These are phyloP conservation scores for Penicillium brasilianum DNA, from an alignment of 2,329 filamentous ascomycete genomes.

Conservation along the genomic window DNA sequence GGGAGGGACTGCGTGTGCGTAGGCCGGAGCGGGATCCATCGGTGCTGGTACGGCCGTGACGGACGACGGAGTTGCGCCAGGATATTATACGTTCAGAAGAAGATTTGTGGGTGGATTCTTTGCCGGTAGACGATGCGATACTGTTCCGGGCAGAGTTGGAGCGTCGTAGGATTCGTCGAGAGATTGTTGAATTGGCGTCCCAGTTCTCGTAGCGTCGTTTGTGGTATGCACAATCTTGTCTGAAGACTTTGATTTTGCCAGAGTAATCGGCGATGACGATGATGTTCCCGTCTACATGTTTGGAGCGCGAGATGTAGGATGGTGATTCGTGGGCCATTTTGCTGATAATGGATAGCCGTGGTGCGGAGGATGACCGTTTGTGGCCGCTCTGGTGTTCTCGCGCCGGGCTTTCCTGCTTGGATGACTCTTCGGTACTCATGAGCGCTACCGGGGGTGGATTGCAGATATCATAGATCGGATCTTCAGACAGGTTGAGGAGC, in stretches of 20 bases:
- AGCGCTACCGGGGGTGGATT: constrained; percentile 90
- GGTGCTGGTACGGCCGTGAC: constrained; percentile 57
- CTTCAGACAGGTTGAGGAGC: constrained; percentile 77
- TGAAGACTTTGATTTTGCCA: constrained; percentile 90
- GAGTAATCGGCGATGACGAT: constrained; percentile 88
- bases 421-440: constrained; percentile 72
- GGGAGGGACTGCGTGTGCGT: constrained; percentile 54
- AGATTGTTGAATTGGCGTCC: constrained; percentile 79
- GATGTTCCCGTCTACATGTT: constrained; percentile 83
- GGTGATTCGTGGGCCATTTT: constrained; percentile 70
- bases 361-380: constrained; percentile 39
- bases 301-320: constrained; percentile 74
- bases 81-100: constrained; percentile 79
- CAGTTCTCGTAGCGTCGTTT: constrained; percentile 78
- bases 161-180: constrained; percentile 64
- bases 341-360: constrained; percentile 40
- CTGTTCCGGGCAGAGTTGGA: constrained; percentile 63
- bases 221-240: constrained; percentile 85
- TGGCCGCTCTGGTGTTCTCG: constrained; percentile 26
- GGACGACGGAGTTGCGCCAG: constrained; percentile 76
- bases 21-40: constrained; percentile 45
- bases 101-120: constrained; percentile 52
- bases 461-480: constrained; percentile 95
- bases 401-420: constrained; percentile 49
- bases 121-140: constrained; percentile 52